Evolutionary conservation across 2,329 filamentous ascomycete species (phyloP).

Genomic region (Dendrostoma leiphaemia): DNA sequence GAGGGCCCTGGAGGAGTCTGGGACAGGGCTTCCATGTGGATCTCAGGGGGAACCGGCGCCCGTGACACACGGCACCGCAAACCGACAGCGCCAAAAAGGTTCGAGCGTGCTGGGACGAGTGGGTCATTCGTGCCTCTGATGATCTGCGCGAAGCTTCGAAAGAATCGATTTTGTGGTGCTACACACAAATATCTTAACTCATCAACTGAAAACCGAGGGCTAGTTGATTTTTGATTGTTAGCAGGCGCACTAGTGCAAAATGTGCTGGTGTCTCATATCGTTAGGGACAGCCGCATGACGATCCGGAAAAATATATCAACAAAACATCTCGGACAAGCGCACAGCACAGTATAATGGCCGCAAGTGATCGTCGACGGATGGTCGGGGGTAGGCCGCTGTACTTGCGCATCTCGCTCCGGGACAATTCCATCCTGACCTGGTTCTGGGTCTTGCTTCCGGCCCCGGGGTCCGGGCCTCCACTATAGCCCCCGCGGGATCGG

Average conservation of each 20-base stretch:
- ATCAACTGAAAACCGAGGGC: background rate
- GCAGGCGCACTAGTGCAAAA: background rate
- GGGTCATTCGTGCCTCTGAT: background rate
- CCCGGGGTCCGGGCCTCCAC: background rate
- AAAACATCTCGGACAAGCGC: background rate
- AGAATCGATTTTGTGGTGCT: background rate
- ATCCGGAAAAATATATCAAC: too few species aligned
- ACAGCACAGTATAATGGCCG: slow-evolving; percentile 3
- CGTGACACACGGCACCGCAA: background rate
- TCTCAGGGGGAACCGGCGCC: background rate
- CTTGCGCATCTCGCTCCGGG: slow-evolving; percentile 14
- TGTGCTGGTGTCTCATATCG: background rate
- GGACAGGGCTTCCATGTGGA: too few species aligned
- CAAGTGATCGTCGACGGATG: background rate
- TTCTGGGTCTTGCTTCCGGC: background rate
- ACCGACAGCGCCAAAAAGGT: background rate
- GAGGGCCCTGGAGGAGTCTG: background rate
- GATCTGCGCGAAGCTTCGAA: background rate
- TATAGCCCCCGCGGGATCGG: background rate
- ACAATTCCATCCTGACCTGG: slow-evolving; percentile 3
- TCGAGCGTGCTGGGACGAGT: background rate
- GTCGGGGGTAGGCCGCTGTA: background rate
- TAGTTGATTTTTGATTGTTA: background rate
- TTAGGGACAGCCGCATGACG: too few species aligned
- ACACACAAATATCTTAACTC: background rate